Base-by-base conservation (phyloP, 192 early-diverging fungal genomes). In the Podila minutissima region DNA sequence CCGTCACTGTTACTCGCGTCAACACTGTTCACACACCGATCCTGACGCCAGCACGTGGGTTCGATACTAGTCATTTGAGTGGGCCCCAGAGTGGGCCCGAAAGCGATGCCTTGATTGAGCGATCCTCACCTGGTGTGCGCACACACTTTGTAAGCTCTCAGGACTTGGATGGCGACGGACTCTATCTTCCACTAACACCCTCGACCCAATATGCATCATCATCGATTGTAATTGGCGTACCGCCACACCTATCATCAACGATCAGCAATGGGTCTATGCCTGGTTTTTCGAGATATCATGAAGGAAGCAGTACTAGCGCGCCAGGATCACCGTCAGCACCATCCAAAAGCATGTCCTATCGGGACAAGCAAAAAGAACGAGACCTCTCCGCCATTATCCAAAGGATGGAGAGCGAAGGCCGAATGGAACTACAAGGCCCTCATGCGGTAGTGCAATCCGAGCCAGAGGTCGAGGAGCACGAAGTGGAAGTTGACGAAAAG, bases 11-110 rank as follows among this genome's bases (percentile, higher is more conserved):
- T 55, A 26, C 24, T 55, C 41, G 50, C 13, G 22, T 55, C 53
- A 55, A 55, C 53, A 55, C 53, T 22, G 53, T 55, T 9, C 53
- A 55, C n/a, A 55, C 53, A 24, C 53, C 53, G 9, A 58, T 22
- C 20, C 37, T 19, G 51, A 28, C 49, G 38, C 19, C 19, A 28
- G n/a, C 17, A 53, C 22, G 53, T 26, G 53, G n/a, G 37, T 26
- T 35, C 20, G 63, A 10, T n/a, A 32, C 15, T 41, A 15, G 69
- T 0, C 2, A 8, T 4, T 3, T 48, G 7, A 61, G 9, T 10
- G 55, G 33, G 0, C 77, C 77, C 10, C 77, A 81, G 62, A 73
- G 77, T 35, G 66, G 73, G 19, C 71, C 71, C 13, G 77, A 81
- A 46, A 31, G 69, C 6, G 70, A 72, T 15, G 77, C 77, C 3